Evolutionary conservation across 257 asterid species (phyloP).

Genomic region (Prunella vulgaris): DNA sequence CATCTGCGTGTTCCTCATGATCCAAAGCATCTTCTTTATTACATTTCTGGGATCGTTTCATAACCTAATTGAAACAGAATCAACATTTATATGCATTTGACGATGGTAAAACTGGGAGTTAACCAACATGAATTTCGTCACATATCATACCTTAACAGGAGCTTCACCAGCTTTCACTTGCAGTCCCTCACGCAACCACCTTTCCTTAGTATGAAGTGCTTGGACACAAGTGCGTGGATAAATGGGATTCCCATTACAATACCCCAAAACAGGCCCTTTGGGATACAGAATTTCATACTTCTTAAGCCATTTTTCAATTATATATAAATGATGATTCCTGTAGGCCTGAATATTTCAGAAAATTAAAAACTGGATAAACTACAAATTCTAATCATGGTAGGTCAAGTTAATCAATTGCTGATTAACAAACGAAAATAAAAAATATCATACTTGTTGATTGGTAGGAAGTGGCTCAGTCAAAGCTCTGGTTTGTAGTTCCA

Average conservation of each 20-base stretch:
- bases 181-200: conserved; percentile 87
- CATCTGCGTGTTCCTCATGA: conserved; percentile 43
- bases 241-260: conserved; percentile 80
- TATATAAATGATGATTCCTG: conserved; percentile 76
- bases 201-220: conserved; percentile 60
- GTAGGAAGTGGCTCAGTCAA: conserved; percentile 96
- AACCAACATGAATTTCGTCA: conserved; percentile 15
- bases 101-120: conserved; percentile 8
- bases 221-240: conserved; percentile 94
- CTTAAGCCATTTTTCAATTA: conserved; percentile 83
- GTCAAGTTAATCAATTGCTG: conserved; percentile 8
- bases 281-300: conserved; percentile 76
- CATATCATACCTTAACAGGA: conserved; percentile 68
- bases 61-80: conserved; percentile 37
- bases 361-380: not conserved
- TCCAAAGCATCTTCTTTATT: conserved; percentile 44
- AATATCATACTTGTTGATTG: conserved; percentile 74
- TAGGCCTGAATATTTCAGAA: conserved; percentile 63
- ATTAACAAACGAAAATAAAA: conserved; percentile 3
- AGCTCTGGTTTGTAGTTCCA: conserved; percentile 94
- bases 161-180: conserved; percentile 81
- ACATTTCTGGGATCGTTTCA: conserved; percentile 54
- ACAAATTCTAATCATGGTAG: conserved; percentile 2
- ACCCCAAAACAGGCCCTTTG: conserved; percentile 84
- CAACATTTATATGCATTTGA: conserved; percentile 2